Evolutionary conservation across 2,329 filamentous ascomycete species (phyloP).

Genomic region (Capronia americana): DNA sequence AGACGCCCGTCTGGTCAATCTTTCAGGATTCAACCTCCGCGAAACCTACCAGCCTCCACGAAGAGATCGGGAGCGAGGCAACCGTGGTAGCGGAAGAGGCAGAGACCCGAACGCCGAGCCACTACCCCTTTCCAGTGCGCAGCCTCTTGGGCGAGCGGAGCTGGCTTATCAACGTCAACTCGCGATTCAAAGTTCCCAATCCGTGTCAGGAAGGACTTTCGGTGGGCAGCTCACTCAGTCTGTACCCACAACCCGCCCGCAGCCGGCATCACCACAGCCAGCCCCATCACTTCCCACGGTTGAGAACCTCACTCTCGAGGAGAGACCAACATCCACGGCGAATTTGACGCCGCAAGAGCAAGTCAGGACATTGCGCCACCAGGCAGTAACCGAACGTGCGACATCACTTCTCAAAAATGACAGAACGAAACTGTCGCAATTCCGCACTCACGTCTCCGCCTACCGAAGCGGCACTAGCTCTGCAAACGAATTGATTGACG

Average conservation of each 20-base stretch:
- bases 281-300: slow-evolving; percentile 49
- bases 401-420: slow-evolving; percentile 81
- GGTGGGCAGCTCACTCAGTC: slow-evolving; percentile 74
- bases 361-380: slow-evolving; percentile 78
- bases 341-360: slow-evolving; percentile 77
- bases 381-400: slow-evolving; percentile 84
- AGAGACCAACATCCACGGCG: slow-evolving; percentile 51
- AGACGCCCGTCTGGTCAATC: slow-evolving; percentile 84
- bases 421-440: slow-evolving; percentile 72
- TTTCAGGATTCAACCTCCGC: slow-evolving; percentile 83
- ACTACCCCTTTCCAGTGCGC: slow-evolving; percentile 75
- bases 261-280: slow-evolving; percentile 42
- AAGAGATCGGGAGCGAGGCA: slow-evolving; percentile 54
- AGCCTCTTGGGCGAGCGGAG: slow-evolving; percentile 83
- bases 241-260: slow-evolving; percentile 45
- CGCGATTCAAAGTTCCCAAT: slow-evolving; percentile 87
- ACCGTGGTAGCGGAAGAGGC: slow-evolving; percentile 68
- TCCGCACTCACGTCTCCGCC: slow-evolving; percentile 78
- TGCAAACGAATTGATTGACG: slow-evolving; percentile 79
- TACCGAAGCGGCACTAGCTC: slow-evolving; percentile 74
- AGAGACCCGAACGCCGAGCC: slow-evolving; percentile 87
- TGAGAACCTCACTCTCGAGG: slow-evolving; percentile 59
- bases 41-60: slow-evolving; percentile 70
- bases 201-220: slow-evolving; percentile 78
- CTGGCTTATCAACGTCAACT: slow-evolving; percentile 90